Base-by-base conservation (phyloP, 2,329 filamentous ascomycete genomes). In the Aspergillus fumigatiaffinis region DNA sequence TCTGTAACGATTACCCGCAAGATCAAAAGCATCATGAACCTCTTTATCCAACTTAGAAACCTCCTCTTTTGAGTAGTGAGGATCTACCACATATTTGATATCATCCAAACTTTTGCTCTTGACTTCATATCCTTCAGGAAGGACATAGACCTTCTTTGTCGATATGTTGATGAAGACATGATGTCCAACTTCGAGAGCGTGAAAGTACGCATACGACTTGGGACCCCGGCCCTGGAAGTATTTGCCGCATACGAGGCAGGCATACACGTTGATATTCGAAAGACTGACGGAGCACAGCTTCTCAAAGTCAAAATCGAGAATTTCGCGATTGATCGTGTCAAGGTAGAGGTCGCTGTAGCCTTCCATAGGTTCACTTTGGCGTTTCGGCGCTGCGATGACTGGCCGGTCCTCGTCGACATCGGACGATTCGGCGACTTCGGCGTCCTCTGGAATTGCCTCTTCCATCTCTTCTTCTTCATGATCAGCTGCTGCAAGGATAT, bases 121-220 rank as follows among this genome's bases (percentile, higher is more conserved):
- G 58, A 99, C 94, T 76, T 99, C 94, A 75, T 99, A 99, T 53
- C 93, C 93, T 74, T 99, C 94, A 0, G 94, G 94, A 52, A 99
- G 72, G 8, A 80, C 67, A 59, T 78, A 80, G 1, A 79, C 73
- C 62, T 74, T 76, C 56, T 75, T 74, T 1, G 68, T 74, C 21
- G 92, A 87, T 86, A 99, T 94, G 77, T 97, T 97, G 82, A 99
- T 93, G 76, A 91, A 99, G 57, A 97, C 93, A 80, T 99, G 94
- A 76, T 99, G 94, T 60, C 88, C 90, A 66, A 95, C 88, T 68
- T 99, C 93, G 59, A 99, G 86, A 58, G 93, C 90, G 79, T 99
- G 94, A 74, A 96, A 97, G 77, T 99, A 99, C 67, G 94, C 94
- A 76, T 97, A 90, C 53, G 93, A 97, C 71, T 94, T 96, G 17